Evolutionary conservation across 306 rosid genomes (phyloP), one percentile per base, ranked within the genome.

Genomic region (Vigna angularis): DNA sequence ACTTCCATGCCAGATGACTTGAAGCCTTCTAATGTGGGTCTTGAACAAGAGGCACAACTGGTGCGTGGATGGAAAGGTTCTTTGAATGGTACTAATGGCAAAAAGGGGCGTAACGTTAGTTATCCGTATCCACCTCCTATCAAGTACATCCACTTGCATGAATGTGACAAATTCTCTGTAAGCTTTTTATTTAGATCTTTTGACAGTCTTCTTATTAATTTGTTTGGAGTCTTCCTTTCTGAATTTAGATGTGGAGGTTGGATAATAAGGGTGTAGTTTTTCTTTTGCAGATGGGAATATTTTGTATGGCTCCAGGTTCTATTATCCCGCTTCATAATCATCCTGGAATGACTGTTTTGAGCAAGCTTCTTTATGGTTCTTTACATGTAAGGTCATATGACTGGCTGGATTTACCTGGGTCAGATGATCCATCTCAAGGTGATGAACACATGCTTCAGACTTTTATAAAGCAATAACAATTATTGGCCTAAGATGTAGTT

Each of bases 321-420:
- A 66, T 92, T 59, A 87, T 92, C 80, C 97, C 97, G 66, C 89
- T 90, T 70, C 97, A 93, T 62, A 90, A 93, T 81, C 97, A 93
- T 85, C 97, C 97, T 67, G 93, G 93, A 76, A 93, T 93, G 97
- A 93, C 97, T 47, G 96, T 93, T 71, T 80, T 93, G 72, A 93
- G 97, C 93, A 93, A 89, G 84, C 96, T 93, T 85, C 82, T 93
- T 50, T 93, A 87, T 68, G 97, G 97, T 72, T 82, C 97, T 38
- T 8, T 90, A 17, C 80, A 51, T 81, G 97, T 87, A 52, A 87
- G 80, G 72, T 86, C 97, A 47, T 93, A 85, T 77, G 97, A 93
- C 80, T 93, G 97, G 97, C 79, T 90, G 83, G 96, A 87, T 68
- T 76, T 85, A 38, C 90, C 92, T 10, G 89, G 61, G 20, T 70